Evolutionary conservation across 2,329 filamentous ascomycete species (phyloP), one percentile per base, ranked within the genome.

Genomic region (Emergomyces orientalis): DNA sequence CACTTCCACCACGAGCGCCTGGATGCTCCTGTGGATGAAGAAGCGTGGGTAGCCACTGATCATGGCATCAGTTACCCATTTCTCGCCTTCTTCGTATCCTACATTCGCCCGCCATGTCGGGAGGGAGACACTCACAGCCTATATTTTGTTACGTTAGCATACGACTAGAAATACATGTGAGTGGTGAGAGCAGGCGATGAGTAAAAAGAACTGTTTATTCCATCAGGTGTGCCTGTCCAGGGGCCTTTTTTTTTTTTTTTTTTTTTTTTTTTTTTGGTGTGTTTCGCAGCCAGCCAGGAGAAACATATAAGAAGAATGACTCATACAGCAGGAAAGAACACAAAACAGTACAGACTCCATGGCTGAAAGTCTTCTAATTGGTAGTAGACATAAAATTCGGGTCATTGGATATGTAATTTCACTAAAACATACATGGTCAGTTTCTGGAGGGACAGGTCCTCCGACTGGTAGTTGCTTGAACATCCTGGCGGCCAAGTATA

Each of bases 41-140:
- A 97, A 99, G 61, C 92, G 85, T 65, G 94, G 94, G 75, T 99
- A 99, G 43, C 94, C 94, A 54, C 89, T 95, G 67, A 85, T 82
- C 91, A 99, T 88, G 72, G 87, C 88, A 66, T 82, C 84, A 22
- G 94, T 67, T n/a, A 99, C 90, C 88, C 90, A 94, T 63, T 87
- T 80, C 73, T 95, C 84, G 59, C 91, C 93, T 75, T 99, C 91
- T 75, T 99, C 94, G 72, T 99, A 99, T 49, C 86, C 93, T 47
- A 99, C 81, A 71, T 96, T 97, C 67, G 91, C 82, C 67, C 82
- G 83, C 94, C 94, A 99, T 77, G 91, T 95, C 47, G 94, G 94
- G 32, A 99, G 80, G 19, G 94, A 97, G 51, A 97, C 93, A 75
- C 93, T 97, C 67, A 97, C 90, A 67, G 93, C 94, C 92, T 97